Evolutionary conservation across 768 basidiomycete genomes (phyloP).

Genomic region (Mycena pura): DNA sequence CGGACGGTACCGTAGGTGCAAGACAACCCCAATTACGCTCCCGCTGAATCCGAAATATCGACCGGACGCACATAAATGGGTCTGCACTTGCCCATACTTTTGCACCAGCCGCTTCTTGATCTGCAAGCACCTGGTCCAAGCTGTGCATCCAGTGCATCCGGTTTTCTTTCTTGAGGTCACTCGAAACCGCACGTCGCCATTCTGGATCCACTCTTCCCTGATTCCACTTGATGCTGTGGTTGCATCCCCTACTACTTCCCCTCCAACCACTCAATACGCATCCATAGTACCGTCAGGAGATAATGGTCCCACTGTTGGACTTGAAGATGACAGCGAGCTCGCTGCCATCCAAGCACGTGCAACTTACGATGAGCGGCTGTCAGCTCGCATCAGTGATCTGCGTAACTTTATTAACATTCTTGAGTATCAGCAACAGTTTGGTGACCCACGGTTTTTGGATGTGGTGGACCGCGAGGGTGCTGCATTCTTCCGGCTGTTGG

Average conservation of each 20-base stretch:
- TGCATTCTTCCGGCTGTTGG: not conserved
- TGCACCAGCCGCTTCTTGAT: constrained; percentile 27
- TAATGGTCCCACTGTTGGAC: not conserved
- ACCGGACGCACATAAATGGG: constrained; percentile 22
- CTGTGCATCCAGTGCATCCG: constrained; percentile 16
- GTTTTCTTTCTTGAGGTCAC: constrained; percentile 28
- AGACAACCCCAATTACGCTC: constrained; percentile 5
- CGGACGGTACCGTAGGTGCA: constrained; percentile 6
- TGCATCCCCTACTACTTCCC: not conserved
- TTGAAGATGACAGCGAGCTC: not conserved
- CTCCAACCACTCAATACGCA: not conserved
- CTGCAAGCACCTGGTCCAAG: constrained; percentile 31
- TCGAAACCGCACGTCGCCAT: constrained; percentile 18
- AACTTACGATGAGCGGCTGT: not conserved
- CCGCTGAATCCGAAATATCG: constrained; percentile 21
- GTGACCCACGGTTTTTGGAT: not conserved
- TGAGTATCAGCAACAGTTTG: constrained; percentile 6
- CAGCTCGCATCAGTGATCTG: not conserved
- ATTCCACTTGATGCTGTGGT: not conserved
- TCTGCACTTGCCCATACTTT: constrained; percentile 29
- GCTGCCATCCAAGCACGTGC: not conserved
- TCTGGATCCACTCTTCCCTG: constrained; percentile 21
- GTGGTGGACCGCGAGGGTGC: constrained; percentile 1
- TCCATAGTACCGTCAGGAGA: not conserved
- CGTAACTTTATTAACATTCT: not conserved